Conservation (phyloP, 371 early-diverging fungal species). For the Mycotypha africana region DNA sequence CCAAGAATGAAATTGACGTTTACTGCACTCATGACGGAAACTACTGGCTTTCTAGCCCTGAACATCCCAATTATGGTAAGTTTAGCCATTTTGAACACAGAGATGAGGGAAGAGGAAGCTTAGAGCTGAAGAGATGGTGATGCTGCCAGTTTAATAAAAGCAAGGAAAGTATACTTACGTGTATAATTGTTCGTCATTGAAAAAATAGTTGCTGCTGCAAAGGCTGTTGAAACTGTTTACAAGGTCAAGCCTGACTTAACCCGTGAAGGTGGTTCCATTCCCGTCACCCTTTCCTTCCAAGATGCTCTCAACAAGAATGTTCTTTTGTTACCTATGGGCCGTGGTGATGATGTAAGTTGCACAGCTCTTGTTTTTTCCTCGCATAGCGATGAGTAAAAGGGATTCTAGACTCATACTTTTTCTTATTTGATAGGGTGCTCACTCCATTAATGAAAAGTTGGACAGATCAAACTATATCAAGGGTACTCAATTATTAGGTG, state of each 20-base stretch:
- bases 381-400: not conserved
- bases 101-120: no score
- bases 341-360: conserved; percentile 74
- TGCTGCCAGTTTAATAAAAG: no score
- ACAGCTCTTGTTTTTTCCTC: not conserved
- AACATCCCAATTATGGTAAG: conserved; percentile 90
- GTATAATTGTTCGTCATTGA: no score
- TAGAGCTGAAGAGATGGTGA: no score
- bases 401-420: conserved; percentile 1
- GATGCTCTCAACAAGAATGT: conserved; percentile 89
- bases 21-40: conserved; percentile 82
- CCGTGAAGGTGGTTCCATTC: conserved; percentile 96
- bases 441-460: conserved; percentile 96
- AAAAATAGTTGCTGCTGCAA: conserved; percentile 85
- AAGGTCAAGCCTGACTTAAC: conserved; percentile 91
- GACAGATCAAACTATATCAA: conserved; percentile 88
- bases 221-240: conserved; percentile 87
- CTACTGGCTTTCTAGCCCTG: conserved; percentile 89
- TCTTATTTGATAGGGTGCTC: conserved; percentile 69
- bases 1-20: conserved; percentile 78
- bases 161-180: no score
- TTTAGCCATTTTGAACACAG: no score
- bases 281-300: conserved; percentile 97
- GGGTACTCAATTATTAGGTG: conserved; percentile 90
- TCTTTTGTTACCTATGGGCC: conserved; percentile 90